phyloP scores from a whole-genome alignment of 2,329 filamentous ascomycete species.

The Teratosphaeria gauchensis region DNA sequence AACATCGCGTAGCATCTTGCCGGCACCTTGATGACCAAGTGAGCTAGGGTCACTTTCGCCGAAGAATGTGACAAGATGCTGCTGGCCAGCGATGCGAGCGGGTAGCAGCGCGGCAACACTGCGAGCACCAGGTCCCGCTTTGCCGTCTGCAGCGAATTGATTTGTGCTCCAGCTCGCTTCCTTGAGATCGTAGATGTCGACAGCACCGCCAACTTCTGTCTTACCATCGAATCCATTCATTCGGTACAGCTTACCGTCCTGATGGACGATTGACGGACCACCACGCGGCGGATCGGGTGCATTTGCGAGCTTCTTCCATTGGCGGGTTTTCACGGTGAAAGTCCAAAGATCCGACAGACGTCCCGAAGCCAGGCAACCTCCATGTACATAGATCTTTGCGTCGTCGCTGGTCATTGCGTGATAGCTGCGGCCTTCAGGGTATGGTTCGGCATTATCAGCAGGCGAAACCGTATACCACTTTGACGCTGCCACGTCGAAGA shows the following conservation, averaged over 20 bases:
- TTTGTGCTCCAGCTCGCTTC: constrained; percentile 33
- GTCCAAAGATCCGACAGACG: constrained; percentile 65
- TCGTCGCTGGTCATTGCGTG: constrained; percentile 59
- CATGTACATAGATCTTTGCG: constrained; percentile 66
- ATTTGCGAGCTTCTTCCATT: constrained; percentile 58
- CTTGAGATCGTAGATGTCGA: constrained; percentile 51
- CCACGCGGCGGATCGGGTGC: constrained; percentile 59
- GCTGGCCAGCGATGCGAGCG: constrained; percentile 26
- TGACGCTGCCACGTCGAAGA: constrained; percentile 56
- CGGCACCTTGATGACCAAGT: constrained; percentile 45
- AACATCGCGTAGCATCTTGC: constrained; percentile 46
- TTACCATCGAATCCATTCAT: constrained; percentile 73
- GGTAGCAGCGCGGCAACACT: constrained; percentile 42
- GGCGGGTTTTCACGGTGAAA: constrained; percentile 54
- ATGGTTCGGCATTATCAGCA: constrained; percentile 30
- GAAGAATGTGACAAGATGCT: constrained; percentile 41
- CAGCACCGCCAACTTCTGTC: constrained; percentile 56
- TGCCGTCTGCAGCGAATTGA: constrained; percentile 33
- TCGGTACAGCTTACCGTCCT: constrained; percentile 57
- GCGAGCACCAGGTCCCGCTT: constrained; percentile 36
- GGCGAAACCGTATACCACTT: constrained; percentile 59
- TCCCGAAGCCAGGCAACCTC: constrained; percentile 58
- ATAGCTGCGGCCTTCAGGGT: constrained; percentile 59
- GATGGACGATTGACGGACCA: constrained; percentile 57
- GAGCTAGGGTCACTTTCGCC: constrained; percentile 45